These are phyloP conservation scores for Fusarium burgessii DNA, from an alignment of 2,329 filamentous ascomycete genomes.

Conservation along the genomic window DNA sequence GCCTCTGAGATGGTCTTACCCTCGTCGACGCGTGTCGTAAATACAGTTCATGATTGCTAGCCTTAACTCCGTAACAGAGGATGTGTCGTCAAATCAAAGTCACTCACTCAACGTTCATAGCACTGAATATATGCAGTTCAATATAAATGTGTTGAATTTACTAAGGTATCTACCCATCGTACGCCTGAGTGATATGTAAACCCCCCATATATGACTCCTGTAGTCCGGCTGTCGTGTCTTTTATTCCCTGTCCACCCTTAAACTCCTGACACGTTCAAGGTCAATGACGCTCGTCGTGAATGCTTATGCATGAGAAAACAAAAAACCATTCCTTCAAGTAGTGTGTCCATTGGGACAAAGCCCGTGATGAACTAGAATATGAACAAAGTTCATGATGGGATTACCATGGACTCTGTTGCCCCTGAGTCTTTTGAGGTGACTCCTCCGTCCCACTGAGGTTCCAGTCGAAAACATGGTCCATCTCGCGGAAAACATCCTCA, in stretches of 20 bases:
- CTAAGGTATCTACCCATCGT: conserved; percentile 37
- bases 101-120: not conserved
- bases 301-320: conserved; percentile 4
- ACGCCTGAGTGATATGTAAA: conserved; percentile 25
- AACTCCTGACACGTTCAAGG: conserved; percentile 28
- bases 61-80: not conserved
- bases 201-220: conserved; percentile 2
- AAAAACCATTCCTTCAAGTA: not conserved
- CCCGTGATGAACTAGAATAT: not conserved
- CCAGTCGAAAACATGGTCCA: conserved; percentile 53
- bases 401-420: conserved; percentile 47
- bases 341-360: not conserved
- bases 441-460: conserved; percentile 43
- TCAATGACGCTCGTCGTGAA: not conserved
- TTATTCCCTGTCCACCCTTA: conserved; percentile 19
- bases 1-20: not conserved
- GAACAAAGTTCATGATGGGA: not conserved
- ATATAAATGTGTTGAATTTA: conserved; percentile 15
- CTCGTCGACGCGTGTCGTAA: not conserved
- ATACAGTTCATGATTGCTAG: not conserved
- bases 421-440: conserved; percentile 31
- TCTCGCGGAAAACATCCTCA: conserved; percentile 54
- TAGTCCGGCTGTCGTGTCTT: conserved; percentile 18
- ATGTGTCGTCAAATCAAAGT: not conserved
- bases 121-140: no score